phyloP scores from a whole-genome alignment of 192 early-diverging fungal genomes.

The Backusella psychrophila region DNA sequence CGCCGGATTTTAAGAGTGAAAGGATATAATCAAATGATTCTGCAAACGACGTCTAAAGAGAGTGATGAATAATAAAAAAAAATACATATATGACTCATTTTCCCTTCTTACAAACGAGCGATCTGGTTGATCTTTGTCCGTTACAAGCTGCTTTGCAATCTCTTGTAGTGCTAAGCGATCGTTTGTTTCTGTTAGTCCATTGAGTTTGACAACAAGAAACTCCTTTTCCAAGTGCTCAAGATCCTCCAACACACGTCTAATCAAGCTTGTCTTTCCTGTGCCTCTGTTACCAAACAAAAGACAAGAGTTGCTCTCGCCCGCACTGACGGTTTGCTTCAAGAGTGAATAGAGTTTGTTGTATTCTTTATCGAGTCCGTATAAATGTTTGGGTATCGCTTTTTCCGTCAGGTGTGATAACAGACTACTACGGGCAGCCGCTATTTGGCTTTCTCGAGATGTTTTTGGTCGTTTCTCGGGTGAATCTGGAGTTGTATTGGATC shows the following conservation, averaged over 20 bases:
- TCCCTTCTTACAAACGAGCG: constrained; percentile 5
- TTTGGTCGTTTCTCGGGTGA: neutral
- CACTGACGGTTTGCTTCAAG: constrained; percentile 55
- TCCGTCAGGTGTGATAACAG: constrained; percentile 19
- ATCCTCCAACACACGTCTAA: constrained; percentile 18
- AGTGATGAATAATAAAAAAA: neutral
- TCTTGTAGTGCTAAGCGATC: constrained; percentile 80
- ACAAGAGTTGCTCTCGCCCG: constrained; percentile 85
- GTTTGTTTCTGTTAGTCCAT: constrained; percentile 77
- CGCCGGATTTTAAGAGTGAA: constrained; percentile 57
- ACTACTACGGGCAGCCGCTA: neutral
- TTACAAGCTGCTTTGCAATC: constrained; percentile 75
- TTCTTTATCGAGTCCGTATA: constrained; percentile 47
- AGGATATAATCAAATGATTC: constrained; percentile 68
- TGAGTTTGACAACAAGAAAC: constrained; percentile 71
- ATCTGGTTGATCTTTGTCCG: constrained; percentile 48
- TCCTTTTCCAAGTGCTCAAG: constrained; percentile 26
- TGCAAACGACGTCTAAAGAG: constrained; percentile 61
- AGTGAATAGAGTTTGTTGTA: constrained; percentile 55
- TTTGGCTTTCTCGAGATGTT: neutral
- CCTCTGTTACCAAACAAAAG: constrained; percentile 81
- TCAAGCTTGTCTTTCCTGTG: constrained; percentile 67
- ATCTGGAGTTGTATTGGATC: neutral
- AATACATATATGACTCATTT: neutral
- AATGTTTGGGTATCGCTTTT: constrained; percentile 29